Evolutionary conservation across 345 rosid genomes (phyloP), one percentile per base, ranked within the genome.

Genomic region (Draba incana): DNA sequence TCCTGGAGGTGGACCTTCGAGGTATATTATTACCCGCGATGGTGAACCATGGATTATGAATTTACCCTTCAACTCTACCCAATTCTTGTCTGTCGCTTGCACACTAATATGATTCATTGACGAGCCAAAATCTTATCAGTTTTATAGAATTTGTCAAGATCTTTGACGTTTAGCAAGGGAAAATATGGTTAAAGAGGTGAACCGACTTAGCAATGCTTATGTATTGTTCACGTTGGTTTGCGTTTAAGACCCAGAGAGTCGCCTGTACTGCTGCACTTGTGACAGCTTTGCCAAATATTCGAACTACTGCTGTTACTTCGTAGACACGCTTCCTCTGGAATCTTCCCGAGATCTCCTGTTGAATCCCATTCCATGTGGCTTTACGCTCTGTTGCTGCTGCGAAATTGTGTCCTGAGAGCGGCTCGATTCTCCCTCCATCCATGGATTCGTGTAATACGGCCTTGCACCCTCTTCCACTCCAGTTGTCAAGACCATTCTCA

Each of bases 1-100:
- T 68, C 97, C 97, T 15, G 89, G 81, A 38, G 93, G 88, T 25
- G 98, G 97, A 75, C 98, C 98, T 85, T 92, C 98, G 3, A 90
- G 65, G 74, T 70, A 92, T 53, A 90, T 66, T 31, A 92, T 82
- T 4, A 76, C 83, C 57, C 81, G 79, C 33, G 82, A 80, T 14
- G 92, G 90, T n/a, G 87, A 82, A 41, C 83, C 86, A 66, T 92
- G 88, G 24, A 92, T 78, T 33, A 88, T 73, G 73, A 92, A 90
- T 83, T 88, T 83, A 25, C 98, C 97, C 35, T 79, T 77, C 75
- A 92, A 75, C 79, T 82, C 85, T 11, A 79, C 69, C 98, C 98
- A 92, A 28, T 81, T 86, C 75, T 78, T 82, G 62, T 88, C 89
- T 13, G 81, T 88, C 10, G 87, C 97, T 82, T 85, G 88, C 71